Conservation (phyloP, 2,329 filamentous ascomycete genomes). For the Penicillium sp. region DNA sequence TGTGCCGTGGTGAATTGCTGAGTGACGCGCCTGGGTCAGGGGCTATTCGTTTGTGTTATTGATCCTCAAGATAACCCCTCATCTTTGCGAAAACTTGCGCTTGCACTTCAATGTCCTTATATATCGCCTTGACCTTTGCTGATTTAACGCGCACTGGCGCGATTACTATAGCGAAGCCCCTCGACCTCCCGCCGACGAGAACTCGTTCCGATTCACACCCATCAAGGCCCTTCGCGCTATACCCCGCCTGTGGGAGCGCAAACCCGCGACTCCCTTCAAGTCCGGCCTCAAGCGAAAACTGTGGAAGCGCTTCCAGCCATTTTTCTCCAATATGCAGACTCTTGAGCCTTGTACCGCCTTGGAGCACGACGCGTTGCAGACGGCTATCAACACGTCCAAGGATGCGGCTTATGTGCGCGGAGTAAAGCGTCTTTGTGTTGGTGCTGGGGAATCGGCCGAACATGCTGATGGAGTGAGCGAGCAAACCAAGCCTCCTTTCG, state of each 20-base stretch:
- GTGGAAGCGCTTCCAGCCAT: constrained; percentile 48
- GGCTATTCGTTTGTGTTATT: constrained; percentile 5
- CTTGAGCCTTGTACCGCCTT: constrained; percentile 28
- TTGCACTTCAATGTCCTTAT: neutral
- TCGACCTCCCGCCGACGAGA: constrained; percentile 19
- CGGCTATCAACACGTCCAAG: constrained; percentile 39
- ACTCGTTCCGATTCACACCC: constrained; percentile 46
- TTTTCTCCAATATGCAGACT: constrained; percentile 38
- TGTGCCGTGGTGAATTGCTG: neutral
- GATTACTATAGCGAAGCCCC: constrained; percentile 10
- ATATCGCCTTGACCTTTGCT: constrained; percentile 10
- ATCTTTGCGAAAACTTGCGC: neutral
- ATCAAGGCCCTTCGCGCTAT: constrained; percentile 35
- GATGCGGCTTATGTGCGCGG: constrained; percentile 34
- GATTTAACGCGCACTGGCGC: constrained; percentile 13
- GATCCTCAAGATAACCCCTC: neutral
- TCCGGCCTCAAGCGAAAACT: constrained; percentile 46
- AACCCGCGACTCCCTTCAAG: constrained; percentile 45
- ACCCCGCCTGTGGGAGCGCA: constrained; percentile 49
- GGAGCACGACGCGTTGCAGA: constrained; percentile 28
- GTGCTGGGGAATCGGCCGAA: constrained; percentile 11
- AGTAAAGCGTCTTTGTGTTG: constrained; percentile 40
- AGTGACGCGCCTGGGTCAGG: constrained; percentile 7
- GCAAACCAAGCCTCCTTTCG: constrained; percentile 37
- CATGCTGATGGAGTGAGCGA: constrained; percentile 14